Evolutionary conservation across 1,139 yeast genomes (phyloP).

Genomic region (Chernovozyma aurita): DNA sequence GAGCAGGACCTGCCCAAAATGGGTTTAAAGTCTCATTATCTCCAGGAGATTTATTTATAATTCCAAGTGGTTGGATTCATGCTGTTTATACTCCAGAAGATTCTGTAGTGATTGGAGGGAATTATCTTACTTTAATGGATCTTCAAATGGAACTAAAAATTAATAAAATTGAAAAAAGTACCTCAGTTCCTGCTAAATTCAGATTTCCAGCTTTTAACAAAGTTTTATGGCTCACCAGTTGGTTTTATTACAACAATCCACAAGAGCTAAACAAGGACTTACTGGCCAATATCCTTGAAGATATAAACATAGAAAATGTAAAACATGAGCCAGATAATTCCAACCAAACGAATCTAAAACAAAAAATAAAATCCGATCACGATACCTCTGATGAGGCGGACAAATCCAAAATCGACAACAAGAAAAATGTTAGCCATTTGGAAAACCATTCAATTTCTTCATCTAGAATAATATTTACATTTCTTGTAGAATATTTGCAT

Average conservation of each 20-base stretch:
- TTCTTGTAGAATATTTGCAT: conserved; percentile 17
- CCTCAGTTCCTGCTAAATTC: conserved; percentile 72
- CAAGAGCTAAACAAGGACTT: conserved; percentile 19
- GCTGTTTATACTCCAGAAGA: conserved; percentile 82
- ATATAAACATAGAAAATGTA: too few relatives aligned
- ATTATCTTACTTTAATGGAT: conserved; percentile 65
- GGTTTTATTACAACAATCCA: conserved; percentile 32
- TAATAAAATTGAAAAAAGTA: conserved; percentile 56
- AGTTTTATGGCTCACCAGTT: conserved; percentile 64
- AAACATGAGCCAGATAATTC: not conserved
- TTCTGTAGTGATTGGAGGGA: conserved; percentile 83
- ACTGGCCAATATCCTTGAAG: too few relatives aligned
- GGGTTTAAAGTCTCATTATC: conserved; percentile 64
- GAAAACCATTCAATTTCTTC: not conserved
- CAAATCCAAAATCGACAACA: not conserved
- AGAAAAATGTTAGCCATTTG: not conserved
- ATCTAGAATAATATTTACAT: conserved; percentile 3
- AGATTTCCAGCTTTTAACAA: conserved; percentile 73
- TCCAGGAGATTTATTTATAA: conserved; percentile 72
- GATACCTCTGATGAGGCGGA: not conserved
- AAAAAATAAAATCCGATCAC: not conserved
- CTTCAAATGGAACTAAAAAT: conserved; percentile 59
- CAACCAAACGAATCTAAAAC: not conserved
- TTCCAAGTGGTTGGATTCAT: conserved; percentile 94
- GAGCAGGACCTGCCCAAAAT: conserved; percentile 23